phyloP scores from a whole-genome alignment of 495 filamentous ascomycete species.

The Arthonia radiata region DNA sequence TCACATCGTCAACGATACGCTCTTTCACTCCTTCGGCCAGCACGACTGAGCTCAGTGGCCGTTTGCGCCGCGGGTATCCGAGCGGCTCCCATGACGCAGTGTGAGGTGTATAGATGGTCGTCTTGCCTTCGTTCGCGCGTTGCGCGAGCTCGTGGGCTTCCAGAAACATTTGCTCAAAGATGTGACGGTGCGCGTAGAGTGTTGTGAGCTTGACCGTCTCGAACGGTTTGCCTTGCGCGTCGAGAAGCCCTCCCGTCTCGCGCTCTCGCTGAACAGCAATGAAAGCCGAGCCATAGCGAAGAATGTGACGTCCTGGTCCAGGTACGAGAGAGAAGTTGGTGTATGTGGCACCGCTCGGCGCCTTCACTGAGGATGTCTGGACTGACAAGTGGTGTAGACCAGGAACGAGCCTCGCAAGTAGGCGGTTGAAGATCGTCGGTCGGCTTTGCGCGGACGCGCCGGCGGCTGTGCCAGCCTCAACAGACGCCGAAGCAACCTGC shows the following conservation, averaged over 20 bases:
- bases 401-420: slow-evolving; percentile 33
- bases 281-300: slow-evolving; percentile 66
- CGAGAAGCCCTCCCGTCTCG: slow-evolving; percentile 40
- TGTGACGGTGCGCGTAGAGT: slow-evolving; percentile 59
- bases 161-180: slow-evolving; percentile 65
- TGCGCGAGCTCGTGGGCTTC: slow-evolving; percentile 62
- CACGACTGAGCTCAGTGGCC: slow-evolving; percentile 70
- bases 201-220: slow-evolving; percentile 87
- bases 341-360: slow-evolving; percentile 36
- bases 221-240: slow-evolving; percentile 66
- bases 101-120: slow-evolving; percentile 65
- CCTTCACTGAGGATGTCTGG: slow-evolving; percentile 34
- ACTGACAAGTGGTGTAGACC: slow-evolving; percentile 43
- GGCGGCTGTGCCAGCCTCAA: slow-evolving; percentile 1
- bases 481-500: slow-evolving; percentile 12
- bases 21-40: slow-evolving; percentile 71
- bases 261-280: slow-evolving; percentile 70
- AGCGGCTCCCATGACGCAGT: slow-evolving; percentile 66
- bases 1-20: slow-evolving; percentile 57
- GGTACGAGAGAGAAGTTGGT: slow-evolving; percentile 76
- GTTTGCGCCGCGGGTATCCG: slow-evolving; percentile 65
- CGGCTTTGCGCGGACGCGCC: slow-evolving; percentile 15
- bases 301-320: slow-evolving; percentile 63
- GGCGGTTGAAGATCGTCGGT: slow-evolving; percentile 17
- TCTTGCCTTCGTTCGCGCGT: slow-evolving; percentile 71